phyloP scores from a whole-genome alignment of 2,329 filamentous ascomycete genomes.

The Leptographium galeiforme region DNA sequence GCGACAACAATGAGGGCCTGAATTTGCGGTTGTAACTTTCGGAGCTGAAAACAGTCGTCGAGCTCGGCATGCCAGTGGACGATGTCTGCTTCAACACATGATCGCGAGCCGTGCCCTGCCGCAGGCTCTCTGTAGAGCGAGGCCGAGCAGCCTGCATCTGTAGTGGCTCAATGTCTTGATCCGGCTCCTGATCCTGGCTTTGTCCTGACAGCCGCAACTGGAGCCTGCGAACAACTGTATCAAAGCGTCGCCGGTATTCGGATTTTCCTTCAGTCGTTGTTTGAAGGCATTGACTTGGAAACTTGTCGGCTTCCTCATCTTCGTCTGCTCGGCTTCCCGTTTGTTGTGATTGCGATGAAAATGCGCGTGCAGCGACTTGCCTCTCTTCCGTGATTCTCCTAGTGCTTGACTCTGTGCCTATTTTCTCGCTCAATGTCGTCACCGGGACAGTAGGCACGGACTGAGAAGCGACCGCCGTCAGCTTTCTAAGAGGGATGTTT shows the following conservation, averaged over 20 bases:
- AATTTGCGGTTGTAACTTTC: not conserved
- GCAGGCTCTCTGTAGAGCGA: not conserved
- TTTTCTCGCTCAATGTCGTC: not conserved
- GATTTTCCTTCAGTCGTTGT: not conserved
- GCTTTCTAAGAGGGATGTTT: not conserved
- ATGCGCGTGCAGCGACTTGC: no score
- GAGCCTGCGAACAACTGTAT: slow-evolving; percentile 6
- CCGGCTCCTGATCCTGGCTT: not conserved
- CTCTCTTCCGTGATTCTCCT: not conserved
- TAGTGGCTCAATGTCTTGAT: not conserved
- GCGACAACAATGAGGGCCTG: not conserved
- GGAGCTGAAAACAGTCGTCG: not conserved
- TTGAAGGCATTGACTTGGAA: no score
- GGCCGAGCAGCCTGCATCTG: not conserved
- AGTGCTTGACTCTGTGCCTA: not conserved
- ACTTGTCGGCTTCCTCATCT: not conserved
- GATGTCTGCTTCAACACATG: not conserved
- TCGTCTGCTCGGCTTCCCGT: not conserved
- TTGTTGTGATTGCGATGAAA: not conserved
- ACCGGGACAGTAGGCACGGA: no score
- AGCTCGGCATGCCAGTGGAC: not conserved
- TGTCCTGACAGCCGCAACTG: slow-evolving; percentile 5
- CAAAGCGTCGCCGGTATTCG: slow-evolving; percentile 6
- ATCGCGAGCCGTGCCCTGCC: not conserved
- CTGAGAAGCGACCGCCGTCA: not conserved